A percentile compares a stretch with the other conserved stretches of the same genome.
These are phyloP conservation scores for Pseudogymnoascus sp. DNA, from an alignment of 2,329 filamentous ascomycete species.

Conservation along the genomic window DNA sequence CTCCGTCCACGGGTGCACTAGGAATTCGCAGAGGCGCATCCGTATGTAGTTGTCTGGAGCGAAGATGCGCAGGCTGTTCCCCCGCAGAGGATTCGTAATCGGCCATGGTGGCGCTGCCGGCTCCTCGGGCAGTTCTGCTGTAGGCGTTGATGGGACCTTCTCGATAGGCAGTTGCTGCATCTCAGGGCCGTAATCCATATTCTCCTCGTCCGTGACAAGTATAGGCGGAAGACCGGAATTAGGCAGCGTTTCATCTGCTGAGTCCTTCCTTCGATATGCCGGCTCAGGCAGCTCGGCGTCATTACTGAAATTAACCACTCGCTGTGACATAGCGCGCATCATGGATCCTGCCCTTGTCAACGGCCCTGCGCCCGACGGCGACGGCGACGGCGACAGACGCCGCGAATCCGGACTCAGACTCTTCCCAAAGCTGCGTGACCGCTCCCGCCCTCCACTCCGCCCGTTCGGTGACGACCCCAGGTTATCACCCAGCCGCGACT, in stretches of 20 bases:
- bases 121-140: conserved; percentile 6
- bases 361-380: conserved; percentile 57
- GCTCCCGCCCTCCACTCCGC: conserved; percentile 34
- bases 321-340: conserved; percentile 84
- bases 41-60: conserved; percentile 70
- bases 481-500: conserved; percentile 45
- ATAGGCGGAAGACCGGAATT: conserved; percentile 6
- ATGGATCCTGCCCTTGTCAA: conserved; percentile 67
- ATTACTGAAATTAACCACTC: conserved; percentile 95
- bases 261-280: conserved; percentile 33
- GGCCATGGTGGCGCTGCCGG: conserved; percentile 22
- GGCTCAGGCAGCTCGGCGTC: conserved; percentile 79
- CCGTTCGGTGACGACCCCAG: conserved; percentile 37
- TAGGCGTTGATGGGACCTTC: conserved; percentile 16
- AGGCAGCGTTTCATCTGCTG: conserved; percentile 16
- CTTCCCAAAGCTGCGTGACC: conserved; percentile 52
- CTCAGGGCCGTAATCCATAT: background rate
- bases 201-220: background rate
- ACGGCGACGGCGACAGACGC: conserved; percentile 49
- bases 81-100: conserved; percentile 72
- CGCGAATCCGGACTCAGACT: conserved; percentile 46
- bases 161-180: conserved; percentile 5
- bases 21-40: conserved; percentile 68
- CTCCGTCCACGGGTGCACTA: conserved; percentile 83
- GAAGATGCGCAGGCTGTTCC: conserved; percentile 81